Percentiles rank a stretch among this genome's conserved stretches.
Evolutionary conservation across 2,329 filamentous ascomycete genomes (phyloP).

Genomic region (Paracamarosporium sp.): DNA sequence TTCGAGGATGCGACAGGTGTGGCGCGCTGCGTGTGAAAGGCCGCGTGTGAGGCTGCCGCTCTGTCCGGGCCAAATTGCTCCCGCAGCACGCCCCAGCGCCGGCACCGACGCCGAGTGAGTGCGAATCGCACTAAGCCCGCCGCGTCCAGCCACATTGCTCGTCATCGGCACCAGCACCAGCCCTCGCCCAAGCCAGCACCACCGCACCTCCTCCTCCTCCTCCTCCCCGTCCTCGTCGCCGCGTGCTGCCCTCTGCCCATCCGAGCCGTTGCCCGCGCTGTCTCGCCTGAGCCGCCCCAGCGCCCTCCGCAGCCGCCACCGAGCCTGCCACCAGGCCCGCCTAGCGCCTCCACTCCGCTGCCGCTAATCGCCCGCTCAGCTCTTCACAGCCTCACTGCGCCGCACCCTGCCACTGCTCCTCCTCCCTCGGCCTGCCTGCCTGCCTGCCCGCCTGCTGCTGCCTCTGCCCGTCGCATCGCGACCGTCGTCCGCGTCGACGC

Average conservation of each 20-base stretch:
- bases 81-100: background rate
- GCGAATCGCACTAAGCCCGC: background rate
- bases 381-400: slow-evolving; percentile 2
- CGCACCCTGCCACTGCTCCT: background rate
- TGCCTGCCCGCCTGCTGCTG: too few relatives aligned
- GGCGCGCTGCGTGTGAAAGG: background rate
- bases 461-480: slow-evolving; percentile 12
- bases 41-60: slow-evolving; percentile 1
- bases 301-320: too few relatives aligned
- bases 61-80: background rate
- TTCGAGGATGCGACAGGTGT: too few relatives aligned
- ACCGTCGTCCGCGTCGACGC: background rate
- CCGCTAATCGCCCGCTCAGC: background rate
- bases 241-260: background rate
- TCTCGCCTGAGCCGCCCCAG: background rate
- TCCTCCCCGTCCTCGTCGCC: too few relatives aligned
- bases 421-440: background rate
- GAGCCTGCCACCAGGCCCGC: background rate
- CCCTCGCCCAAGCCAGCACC: background rate
- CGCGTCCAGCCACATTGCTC: background rate
- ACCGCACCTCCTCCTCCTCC: background rate
- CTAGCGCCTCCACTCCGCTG: slow-evolving; percentile 1
- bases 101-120: too few relatives aligned
- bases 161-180: slow-evolving; percentile 2
- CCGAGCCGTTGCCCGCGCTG: background rate